A percentile compares a stretch with the other conserved stretches of the same genome.
Evolutionary conservation across 306 rosid species (phyloP).

Genomic region (Prunus dulcis): DNA sequence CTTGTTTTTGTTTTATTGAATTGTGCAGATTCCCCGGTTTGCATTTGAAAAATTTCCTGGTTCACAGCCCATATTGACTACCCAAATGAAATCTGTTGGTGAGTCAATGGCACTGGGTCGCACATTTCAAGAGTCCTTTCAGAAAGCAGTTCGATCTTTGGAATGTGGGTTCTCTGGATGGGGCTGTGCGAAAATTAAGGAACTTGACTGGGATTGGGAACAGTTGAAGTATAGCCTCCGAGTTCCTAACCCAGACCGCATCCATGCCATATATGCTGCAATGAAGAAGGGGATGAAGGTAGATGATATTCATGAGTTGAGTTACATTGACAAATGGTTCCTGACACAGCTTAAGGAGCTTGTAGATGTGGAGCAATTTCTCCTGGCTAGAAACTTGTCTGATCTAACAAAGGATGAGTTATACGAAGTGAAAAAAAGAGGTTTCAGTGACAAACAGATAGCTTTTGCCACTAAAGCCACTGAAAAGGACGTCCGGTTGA

Average conservation of each 20-base stretch:
- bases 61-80: slow-evolving; percentile 85
- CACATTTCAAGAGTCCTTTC: slow-evolving; percentile 95
- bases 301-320: slow-evolving; percentile 76
- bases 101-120: slow-evolving; percentile 94
- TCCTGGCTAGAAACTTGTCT: slow-evolving; percentile 47
- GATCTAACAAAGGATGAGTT: slow-evolving; percentile 72
- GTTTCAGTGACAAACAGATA: slow-evolving; percentile 93
- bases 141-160: slow-evolving; percentile 88
- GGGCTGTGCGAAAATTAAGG: slow-evolving; percentile 80
- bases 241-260: slow-evolving; percentile 92
- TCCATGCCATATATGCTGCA: slow-evolving; percentile 88
- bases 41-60: slow-evolving; percentile 99
- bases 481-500: slow-evolving; percentile 69
- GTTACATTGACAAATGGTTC: slow-evolving; percentile 89
- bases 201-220: slow-evolving; percentile 83
- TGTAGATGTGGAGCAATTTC: slow-evolving; percentile 79
- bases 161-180: slow-evolving; percentile 86
- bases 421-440: slow-evolving; percentile 87
- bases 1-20: slow-evolving; percentile 8
- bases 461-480: slow-evolving; percentile 88
- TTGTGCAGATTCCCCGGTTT: slow-evolving; percentile 91
- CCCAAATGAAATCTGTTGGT: slow-evolving; percentile 99
- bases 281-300: slow-evolving; percentile 92
- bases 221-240: slow-evolving; percentile 83
- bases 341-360: slow-evolving; percentile 83